Evolutionary conservation across 306 rosid species (phyloP).

Genomic region (Arachis stenosperma): DNA sequence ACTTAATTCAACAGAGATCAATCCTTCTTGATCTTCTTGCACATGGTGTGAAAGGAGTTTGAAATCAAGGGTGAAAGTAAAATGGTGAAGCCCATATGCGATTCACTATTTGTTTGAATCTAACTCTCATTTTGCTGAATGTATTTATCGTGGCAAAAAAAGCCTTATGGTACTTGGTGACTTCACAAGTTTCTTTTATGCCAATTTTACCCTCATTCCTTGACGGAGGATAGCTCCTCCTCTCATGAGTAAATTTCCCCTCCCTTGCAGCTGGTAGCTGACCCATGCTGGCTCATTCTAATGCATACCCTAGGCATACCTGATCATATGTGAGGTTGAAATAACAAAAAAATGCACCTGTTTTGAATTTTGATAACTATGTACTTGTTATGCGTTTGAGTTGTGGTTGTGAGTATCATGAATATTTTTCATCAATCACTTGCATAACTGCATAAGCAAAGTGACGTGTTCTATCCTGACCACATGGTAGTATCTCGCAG

Average conservation of each 20-base stretch:
- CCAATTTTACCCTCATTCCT: no score
- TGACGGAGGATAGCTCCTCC: no score
- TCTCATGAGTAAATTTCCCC: no score
- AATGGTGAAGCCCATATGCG: not conserved
- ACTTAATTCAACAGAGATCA: not conserved
- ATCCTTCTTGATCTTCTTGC: not conserved
- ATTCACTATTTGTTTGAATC: not conserved
- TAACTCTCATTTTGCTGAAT: no score
- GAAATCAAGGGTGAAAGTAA: not conserved
- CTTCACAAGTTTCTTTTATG: no score
- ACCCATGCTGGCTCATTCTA: no score
- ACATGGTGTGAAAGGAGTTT: not conserved
- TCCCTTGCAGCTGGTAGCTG: no score
- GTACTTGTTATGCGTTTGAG: not conserved
- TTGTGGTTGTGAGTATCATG: not conserved
- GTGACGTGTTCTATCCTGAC: slow-evolving; percentile 2
- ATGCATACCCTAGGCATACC: no score
- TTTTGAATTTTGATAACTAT: not conserved
- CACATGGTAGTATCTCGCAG: not conserved
- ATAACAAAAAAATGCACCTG: no score
- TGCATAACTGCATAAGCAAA: not conserved
- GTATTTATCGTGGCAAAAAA: no score
- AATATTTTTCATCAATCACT: not conserved
- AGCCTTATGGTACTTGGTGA: no score
- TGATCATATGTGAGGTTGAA: no score